Evolutionary conservation across 2,329 filamentous ascomycete genomes (phyloP).

Genomic region (Colletotrichum scovillei): DNA sequence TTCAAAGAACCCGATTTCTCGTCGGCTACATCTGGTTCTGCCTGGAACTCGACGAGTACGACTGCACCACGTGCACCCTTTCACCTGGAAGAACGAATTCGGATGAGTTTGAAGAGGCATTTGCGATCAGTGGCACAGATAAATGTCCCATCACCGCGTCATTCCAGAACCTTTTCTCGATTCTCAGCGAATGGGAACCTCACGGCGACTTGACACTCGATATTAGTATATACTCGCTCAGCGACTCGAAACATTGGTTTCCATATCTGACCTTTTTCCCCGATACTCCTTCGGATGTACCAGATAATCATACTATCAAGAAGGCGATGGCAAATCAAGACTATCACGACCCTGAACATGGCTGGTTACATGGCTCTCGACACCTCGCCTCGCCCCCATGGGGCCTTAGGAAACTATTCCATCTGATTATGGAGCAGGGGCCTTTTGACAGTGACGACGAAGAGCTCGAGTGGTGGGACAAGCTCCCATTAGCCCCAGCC

Average conservation of each 20-base stretch:
- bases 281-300: conserved; percentile 34
- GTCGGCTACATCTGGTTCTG: conserved; percentile 45
- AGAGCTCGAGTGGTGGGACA: conserved; percentile 42
- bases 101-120: conserved; percentile 10
- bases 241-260: conserved; percentile 46
- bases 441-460: conserved; percentile 38
- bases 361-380: conserved; percentile 38
- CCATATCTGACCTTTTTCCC: conserved; percentile 43
- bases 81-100: background rate
- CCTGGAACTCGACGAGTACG: conserved; percentile 44
- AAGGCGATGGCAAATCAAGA: background rate
- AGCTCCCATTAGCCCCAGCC: conserved; percentile 41
- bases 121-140: conserved; percentile 32
- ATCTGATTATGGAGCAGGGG: conserved; percentile 37
- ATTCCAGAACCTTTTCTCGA: conserved; percentile 40
- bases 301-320: background rate
- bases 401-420: conserved; percentile 40
- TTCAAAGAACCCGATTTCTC: conserved; percentile 42
- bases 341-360: conserved; percentile 38
- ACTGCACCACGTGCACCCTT: conserved; percentile 39
- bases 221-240: conserved; percentile 45
- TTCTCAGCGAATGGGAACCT: conserved; percentile 43
- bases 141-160: conserved; percentile 35
- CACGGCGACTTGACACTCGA: conserved; percentile 42
- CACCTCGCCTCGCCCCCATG: conserved; percentile 18